Percentiles rank a stretch among this genome's conserved stretches.
phyloP scores from a whole-genome alignment of 768 basidiomycete genomes.

The Tubosaeta sp. region DNA sequence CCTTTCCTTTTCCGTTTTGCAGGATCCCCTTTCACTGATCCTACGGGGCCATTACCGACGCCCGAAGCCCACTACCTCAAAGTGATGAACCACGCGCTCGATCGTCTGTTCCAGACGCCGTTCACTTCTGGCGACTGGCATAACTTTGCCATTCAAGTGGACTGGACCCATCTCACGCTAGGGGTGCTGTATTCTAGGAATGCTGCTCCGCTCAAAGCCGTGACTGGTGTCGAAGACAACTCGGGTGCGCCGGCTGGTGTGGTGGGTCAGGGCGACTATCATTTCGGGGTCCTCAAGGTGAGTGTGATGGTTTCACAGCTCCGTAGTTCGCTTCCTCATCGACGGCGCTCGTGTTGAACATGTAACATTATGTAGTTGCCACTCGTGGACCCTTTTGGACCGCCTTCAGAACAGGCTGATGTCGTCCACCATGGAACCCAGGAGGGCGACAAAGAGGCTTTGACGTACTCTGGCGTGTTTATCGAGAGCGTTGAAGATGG shows the following conservation, averaged over 20 bases:
- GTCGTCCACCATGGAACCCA: slow-evolving; percentile 57
- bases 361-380: slow-evolving; percentile 40
- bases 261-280: slow-evolving; percentile 55
- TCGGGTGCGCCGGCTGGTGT: slow-evolving; percentile 35
- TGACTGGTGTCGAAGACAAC: slow-evolving; percentile 42
- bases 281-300: slow-evolving; percentile 59
- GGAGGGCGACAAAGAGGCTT: slow-evolving; percentile 50
- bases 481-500: slow-evolving; percentile 39
- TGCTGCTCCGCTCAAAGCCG: slow-evolving; percentile 35
- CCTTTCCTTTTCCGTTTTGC: background rate
- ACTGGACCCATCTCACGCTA: slow-evolving; percentile 50
- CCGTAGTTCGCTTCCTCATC: background rate
- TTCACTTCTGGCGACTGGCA: slow-evolving; percentile 38
- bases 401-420: slow-evolving; percentile 45
- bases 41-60: slow-evolving; percentile 41
- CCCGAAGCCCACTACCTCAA: slow-evolving; percentile 47
- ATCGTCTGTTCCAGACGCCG: background rate
- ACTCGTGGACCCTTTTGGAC: slow-evolving; percentile 44
- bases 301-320: slow-evolving; percentile 1
- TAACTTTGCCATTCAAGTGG: slow-evolving; percentile 56
- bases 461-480: slow-evolving; percentile 57
- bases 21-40: slow-evolving; percentile 49
- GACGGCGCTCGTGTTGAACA: background rate
- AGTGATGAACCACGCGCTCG: slow-evolving; percentile 39
- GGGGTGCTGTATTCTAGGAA: slow-evolving; percentile 49